These are phyloP conservation scores for Macrocybe gigantea DNA, from an alignment of 768 basidiomycete species.

Conservation along the genomic window DNA sequence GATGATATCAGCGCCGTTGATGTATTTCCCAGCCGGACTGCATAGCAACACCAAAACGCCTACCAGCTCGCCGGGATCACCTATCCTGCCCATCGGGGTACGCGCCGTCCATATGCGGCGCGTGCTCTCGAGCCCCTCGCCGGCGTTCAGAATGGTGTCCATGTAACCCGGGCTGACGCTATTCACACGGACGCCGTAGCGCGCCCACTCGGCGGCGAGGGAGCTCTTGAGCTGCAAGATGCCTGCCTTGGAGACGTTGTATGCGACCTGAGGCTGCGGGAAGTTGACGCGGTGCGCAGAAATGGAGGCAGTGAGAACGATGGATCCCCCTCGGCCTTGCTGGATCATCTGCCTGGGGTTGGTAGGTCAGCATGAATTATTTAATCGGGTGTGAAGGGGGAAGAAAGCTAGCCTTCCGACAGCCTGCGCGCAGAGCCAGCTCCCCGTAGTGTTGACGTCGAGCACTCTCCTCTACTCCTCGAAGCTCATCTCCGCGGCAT, in stretches of 20 bases:
- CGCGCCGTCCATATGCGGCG: constrained; percentile 29
- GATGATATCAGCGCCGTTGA: constrained; percentile 35
- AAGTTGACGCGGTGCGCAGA: constrained; percentile 36
- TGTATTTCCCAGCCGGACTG: constrained; percentile 35
- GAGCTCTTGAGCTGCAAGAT: constrained; percentile 31
- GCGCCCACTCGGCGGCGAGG: constrained; percentile 36
- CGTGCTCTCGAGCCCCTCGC: constrained; percentile 22
- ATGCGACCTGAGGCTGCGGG: constrained; percentile 34
- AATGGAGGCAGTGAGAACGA: constrained; percentile 37
- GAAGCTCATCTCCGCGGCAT: constrained; percentile 23
- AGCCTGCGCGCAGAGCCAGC: constrained; percentile 38
- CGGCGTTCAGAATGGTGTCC: constrained; percentile 35
- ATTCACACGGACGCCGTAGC: constrained; percentile 36
- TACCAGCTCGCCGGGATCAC: constrained; percentile 31
- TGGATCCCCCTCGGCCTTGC: constrained; percentile 32
- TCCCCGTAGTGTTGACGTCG: constrained; percentile 39
- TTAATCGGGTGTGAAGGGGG: not conserved
- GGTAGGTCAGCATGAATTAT: not conserved
- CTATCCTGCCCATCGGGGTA: constrained; percentile 40
- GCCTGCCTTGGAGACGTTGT: constrained; percentile 37
- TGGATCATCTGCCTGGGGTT: constrained; percentile 32
- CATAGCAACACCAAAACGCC: constrained; percentile 34
- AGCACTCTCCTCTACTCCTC: constrained; percentile 31
- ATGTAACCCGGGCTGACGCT: constrained; percentile 38
- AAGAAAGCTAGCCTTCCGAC: constrained; percentile 25